Percentiles rank a stretch among this genome's conserved stretches.
Conservation (phyloP, 495 filamentous ascomycete genomes). For the Stereocaulon alpinum region DNA sequence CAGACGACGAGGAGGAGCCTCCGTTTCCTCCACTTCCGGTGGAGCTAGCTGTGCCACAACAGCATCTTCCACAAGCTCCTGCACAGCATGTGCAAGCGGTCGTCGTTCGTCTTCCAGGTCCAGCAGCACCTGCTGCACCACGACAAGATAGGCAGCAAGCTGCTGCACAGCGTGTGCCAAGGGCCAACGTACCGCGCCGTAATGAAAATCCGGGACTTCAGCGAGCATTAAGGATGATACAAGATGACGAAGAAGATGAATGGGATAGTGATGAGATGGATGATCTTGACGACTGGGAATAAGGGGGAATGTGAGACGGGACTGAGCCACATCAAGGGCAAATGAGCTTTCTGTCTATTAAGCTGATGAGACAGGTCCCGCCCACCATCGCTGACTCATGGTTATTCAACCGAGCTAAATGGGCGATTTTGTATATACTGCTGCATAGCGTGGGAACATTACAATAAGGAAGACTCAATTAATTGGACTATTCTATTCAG, state of each 20-base stretch:
- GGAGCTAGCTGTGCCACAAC: slow-evolving; percentile 6
- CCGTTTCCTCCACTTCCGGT: background rate
- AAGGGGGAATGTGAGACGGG: slow-evolving; percentile 15
- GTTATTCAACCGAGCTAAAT: too few species aligned
- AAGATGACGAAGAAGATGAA: slow-evolving; percentile 50
- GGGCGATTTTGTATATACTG: too few species aligned
- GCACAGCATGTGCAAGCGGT: background rate
- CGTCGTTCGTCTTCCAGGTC: background rate
- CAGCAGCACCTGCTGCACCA: background rate
- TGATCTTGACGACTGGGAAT: slow-evolving; percentile 12
- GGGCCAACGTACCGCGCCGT: slow-evolving; percentile 2
- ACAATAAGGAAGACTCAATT: too few species aligned
- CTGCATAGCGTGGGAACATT: too few species aligned
- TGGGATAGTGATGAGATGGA: slow-evolving; percentile 56
- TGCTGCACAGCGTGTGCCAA: background rate
- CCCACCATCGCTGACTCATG: too few species aligned
- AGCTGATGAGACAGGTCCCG: too few species aligned
- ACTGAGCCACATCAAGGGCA: background rate
- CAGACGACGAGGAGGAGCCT: slow-evolving; percentile 27
- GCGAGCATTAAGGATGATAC: slow-evolving; percentile 43
- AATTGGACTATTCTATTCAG: too few species aligned
- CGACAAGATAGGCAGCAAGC: slow-evolving; percentile 4
- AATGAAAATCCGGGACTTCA: slow-evolving; percentile 32
- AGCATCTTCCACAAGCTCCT: background rate
- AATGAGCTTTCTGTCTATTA: too few species aligned